Evolutionary conservation across 495 filamentous ascomycete species (phyloP), one percentile per base, ranked within the genome.

Genomic region (Aspergillus haitiensis): DNA sequence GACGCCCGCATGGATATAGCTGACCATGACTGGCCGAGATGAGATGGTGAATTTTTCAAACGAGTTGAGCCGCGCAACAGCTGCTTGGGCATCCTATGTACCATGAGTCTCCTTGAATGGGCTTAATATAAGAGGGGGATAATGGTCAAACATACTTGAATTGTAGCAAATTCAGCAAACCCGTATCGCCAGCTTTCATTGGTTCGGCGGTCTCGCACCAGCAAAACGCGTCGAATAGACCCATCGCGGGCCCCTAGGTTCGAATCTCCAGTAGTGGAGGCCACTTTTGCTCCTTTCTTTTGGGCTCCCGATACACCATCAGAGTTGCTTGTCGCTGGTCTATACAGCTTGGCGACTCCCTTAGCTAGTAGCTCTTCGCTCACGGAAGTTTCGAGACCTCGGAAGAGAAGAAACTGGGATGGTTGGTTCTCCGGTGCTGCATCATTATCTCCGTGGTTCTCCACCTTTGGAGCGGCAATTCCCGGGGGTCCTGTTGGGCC

Each of bases 171-270:
- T 69, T 97, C 92, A 21, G 89, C 92, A 68, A 97, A 97, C 0
- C 92, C 92, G 65, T 90, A 96, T 49, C 87, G 84, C 86, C 90
- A 93, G 58, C 88, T 92, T 52, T 92, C 88, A 56, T 91, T 84
- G 16, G 78, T 87, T 48, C 79, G 80, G 59, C 88, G 81, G 64
- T 94, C 89, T 49, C 91, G 83, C 59, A 95, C 86, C 9, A 97
- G 75, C 46, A 96, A 78, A 10, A 97, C 84, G 52, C 92, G 87
- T 27, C 86, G 82, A 11, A 97, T 72, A 27, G 88, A 89, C 13
- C 88, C 87, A 32, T 90, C 85, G 39, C 82, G 85, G 7, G 92
- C 93, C 40, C 92, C 92, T 5, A 89, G 73, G 51, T 84, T 88
- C 2, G 86, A 82, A 63, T 88, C 87, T 7, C 84, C 85, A 21